These are phyloP conservation scores for Neckera pumila DNA, from an alignment of 225 moss, liverwort and hornwort species.

Conservation along the genomic window DNA sequence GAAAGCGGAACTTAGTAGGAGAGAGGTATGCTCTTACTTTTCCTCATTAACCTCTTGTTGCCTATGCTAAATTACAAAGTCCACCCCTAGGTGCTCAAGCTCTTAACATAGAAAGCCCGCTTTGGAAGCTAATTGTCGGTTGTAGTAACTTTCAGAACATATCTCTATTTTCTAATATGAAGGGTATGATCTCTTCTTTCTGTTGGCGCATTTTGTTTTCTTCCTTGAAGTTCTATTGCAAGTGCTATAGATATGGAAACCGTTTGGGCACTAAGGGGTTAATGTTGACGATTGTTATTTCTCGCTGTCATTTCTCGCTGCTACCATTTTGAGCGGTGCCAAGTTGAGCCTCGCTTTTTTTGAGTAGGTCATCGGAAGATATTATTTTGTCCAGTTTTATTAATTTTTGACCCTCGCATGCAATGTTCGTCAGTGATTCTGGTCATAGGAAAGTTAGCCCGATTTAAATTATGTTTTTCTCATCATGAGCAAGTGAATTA, in stretches of 20 bases:
- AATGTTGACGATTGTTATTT: neutral
- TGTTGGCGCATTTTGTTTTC: neutral
- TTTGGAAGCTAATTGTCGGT: neutral
- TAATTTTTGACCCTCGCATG: neutral
- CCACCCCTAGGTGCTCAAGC: neutral
- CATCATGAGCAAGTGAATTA: neutral
- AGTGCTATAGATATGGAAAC: neutral
- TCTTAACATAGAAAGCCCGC: neutral
- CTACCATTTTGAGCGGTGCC: neutral
- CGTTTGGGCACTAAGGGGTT: neutral
- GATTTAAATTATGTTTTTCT: too few species aligned
- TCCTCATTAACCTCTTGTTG: neutral
- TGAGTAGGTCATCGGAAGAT: neutral
- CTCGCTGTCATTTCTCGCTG: neutral
- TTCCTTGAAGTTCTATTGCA: neutral
- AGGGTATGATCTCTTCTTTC: neutral
- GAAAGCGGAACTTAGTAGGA: constrained; percentile 84
- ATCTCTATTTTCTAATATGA: neutral
- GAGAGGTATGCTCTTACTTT: constrained; percentile 52
- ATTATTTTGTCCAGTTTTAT: neutral
- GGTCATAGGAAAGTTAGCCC: neutral
- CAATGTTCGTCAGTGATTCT: neutral
- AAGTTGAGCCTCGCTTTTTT: neutral
- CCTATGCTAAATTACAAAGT: neutral
- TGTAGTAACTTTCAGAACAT: neutral